Percentiles rank a stretch among this genome's conserved stretches.
Evolutionary conservation across 306 rosid species (phyloP).

Genomic region (Sechiopsis laciniata): DNA sequence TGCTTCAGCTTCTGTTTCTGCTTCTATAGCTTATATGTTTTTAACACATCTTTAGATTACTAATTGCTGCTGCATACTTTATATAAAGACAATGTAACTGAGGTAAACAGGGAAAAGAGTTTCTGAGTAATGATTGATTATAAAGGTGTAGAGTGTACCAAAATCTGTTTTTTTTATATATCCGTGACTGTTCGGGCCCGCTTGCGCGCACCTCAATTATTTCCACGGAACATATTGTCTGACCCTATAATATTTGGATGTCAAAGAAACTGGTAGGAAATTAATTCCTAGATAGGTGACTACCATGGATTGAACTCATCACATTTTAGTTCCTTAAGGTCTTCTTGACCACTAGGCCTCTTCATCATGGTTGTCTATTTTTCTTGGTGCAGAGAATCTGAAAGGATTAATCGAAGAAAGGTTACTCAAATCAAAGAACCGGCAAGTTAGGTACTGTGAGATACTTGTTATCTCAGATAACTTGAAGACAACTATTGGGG

Average conservation of each 20-base stretch:
- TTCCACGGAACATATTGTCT: too few relatives aligned
- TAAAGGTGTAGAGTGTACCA: background rate
- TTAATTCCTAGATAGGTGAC: too few relatives aligned
- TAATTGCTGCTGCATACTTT: background rate
- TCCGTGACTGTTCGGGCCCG: too few relatives aligned
- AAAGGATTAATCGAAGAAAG: slow-evolving; percentile 14
- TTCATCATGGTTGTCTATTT: too few relatives aligned
- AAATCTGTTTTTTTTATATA: background rate
- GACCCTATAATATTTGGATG: too few relatives aligned
- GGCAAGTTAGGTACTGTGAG: slow-evolving; percentile 24
- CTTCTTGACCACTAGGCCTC: too few relatives aligned
- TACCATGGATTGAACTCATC: too few relatives aligned
- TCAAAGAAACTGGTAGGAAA: too few relatives aligned
- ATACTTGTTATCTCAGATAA: slow-evolving; percentile 32
- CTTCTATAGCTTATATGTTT: background rate
- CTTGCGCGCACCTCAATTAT: too few relatives aligned
- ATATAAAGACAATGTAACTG: background rate
- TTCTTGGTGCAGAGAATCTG: background rate
- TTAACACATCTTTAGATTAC: background rate
- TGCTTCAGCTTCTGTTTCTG: background rate
- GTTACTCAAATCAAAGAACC: slow-evolving; percentile 25
- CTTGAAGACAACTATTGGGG: slow-evolving; percentile 30
- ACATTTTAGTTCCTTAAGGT: too few relatives aligned
- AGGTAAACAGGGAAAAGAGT: background rate
- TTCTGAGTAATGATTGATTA: background rate